Evolutionary conservation across 345 rosid genomes (phyloP).

Genomic region (Eucalyptus fibrosa): DNA sequence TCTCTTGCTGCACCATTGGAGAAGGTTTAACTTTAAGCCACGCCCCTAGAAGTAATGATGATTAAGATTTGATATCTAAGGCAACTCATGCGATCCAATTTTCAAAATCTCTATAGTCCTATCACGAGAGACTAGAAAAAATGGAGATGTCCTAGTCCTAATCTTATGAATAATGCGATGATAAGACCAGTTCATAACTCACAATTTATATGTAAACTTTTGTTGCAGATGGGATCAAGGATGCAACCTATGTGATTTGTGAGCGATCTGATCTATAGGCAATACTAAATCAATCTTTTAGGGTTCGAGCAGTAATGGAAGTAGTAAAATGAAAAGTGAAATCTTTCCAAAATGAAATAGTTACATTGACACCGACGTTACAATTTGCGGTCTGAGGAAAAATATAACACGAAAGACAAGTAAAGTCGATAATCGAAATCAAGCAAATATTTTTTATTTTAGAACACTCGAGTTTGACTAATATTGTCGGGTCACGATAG

Average conservation of each 20-base stretch:
- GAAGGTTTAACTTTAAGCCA: background rate
- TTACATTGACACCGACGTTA: background rate
- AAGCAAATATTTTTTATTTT: background rate
- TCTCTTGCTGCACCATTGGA: background rate
- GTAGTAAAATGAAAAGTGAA: background rate
- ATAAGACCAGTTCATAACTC: background rate
- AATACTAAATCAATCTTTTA: background rate
- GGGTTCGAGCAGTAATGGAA: background rate
- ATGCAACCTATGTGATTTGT: background rate
- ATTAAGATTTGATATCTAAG: background rate
- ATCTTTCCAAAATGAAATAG: background rate
- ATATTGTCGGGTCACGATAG: background rate
- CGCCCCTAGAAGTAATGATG: background rate
- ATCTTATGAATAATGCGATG: background rate
- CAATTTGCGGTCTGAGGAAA: background rate
- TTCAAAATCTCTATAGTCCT: background rate
- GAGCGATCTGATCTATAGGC: background rate
- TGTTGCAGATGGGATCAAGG: background rate
- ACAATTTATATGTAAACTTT: fast-evolving
- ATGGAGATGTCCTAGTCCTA: background rate
- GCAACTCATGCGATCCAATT: background rate
- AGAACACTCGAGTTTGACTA: background rate
- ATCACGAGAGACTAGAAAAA: background rate
- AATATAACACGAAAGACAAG: background rate
- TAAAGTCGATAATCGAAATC: background rate